Percentiles rank a stretch among this genome's conserved stretches.
Evolutionary conservation across 331 rosid species (phyloP).

Genomic region (Quercus tomentella): DNA sequence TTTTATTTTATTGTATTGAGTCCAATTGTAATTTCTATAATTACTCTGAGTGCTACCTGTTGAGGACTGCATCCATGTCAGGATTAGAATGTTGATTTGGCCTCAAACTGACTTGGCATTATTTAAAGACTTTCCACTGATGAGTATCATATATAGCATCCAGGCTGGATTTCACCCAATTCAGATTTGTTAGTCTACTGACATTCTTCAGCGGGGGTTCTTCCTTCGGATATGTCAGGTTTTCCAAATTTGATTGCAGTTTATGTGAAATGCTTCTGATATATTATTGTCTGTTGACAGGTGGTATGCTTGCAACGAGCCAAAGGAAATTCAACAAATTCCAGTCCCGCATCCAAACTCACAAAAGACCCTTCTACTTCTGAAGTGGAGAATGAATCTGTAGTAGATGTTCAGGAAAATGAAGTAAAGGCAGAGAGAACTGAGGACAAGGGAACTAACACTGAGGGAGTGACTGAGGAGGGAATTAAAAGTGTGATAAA

Average conservation of each 20-base stretch:
- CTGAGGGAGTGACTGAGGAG: conserved; percentile 89
- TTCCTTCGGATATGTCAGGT: no score
- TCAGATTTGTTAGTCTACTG: conserved; percentile 10
- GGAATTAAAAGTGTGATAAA: conserved; percentile 92
- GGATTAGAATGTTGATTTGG: not conserved
- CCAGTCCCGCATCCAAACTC: conserved; percentile 41
- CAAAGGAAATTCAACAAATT: conserved; percentile 55
- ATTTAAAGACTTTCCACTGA: not conserved
- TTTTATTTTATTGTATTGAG: not conserved
- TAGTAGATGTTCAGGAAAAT: conserved; percentile 52
- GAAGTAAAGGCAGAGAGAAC: conserved; percentile 59
- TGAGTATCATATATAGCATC: not conserved
- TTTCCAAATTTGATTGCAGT: not conserved
- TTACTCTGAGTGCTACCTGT: not conserved
- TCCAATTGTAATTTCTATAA: not conserved
- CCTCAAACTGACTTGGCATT: not conserved
- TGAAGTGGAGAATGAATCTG: conserved; percentile 50
- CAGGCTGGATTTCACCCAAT: not conserved
- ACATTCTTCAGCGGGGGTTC: conserved; percentile 6
- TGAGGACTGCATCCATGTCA: not conserved
- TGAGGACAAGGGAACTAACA: conserved; percentile 60
- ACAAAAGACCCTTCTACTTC: conserved; percentile 38
- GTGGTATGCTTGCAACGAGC: conserved; percentile 78
- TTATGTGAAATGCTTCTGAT: conserved; percentile 19
- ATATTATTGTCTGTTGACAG: conserved; percentile 39